Conservation (phyloP, 2,329 filamentous ascomycete species). For the Colletotrichum endophyticum region DNA sequence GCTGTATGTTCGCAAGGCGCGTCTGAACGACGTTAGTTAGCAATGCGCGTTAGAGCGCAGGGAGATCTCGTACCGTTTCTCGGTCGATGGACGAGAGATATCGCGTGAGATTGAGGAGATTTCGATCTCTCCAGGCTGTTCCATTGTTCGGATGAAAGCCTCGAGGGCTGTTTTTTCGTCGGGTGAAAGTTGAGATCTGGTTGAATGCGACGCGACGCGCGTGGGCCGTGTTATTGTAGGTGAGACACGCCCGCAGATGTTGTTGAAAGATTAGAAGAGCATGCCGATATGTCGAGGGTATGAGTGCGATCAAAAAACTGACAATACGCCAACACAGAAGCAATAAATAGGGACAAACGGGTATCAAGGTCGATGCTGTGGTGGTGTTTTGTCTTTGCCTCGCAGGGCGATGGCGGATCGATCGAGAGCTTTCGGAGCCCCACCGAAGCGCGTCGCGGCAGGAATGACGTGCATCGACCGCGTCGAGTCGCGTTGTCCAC, state of each 20-base stretch:
- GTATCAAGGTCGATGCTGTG: not conserved
- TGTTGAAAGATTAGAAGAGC: not conserved
- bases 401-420: not conserved
- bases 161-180: too few species aligned
- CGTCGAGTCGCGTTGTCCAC: not conserved
- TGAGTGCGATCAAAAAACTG: not conserved
- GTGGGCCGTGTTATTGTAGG: not conserved
- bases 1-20: constrained; percentile 42
- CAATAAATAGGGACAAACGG: not conserved
- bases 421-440: not conserved
- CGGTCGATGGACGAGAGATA: not conserved
- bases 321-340: not conserved
- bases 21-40: not conserved
- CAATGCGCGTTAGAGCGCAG: too few species aligned
- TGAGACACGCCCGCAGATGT: not conserved
- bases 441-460: not conserved
- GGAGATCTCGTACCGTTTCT: constrained; percentile 1
- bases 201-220: not conserved
- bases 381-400: not conserved
- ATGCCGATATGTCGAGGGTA: not conserved
- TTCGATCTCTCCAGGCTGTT: not conserved
- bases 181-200: not conserved
- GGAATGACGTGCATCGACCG: not conserved
- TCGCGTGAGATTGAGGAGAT: not conserved
- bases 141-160: not conserved